These are phyloP conservation scores for Saturnispora kantuleensis DNA, from an alignment of 805 yeast species.

Conservation along the genomic window DNA sequence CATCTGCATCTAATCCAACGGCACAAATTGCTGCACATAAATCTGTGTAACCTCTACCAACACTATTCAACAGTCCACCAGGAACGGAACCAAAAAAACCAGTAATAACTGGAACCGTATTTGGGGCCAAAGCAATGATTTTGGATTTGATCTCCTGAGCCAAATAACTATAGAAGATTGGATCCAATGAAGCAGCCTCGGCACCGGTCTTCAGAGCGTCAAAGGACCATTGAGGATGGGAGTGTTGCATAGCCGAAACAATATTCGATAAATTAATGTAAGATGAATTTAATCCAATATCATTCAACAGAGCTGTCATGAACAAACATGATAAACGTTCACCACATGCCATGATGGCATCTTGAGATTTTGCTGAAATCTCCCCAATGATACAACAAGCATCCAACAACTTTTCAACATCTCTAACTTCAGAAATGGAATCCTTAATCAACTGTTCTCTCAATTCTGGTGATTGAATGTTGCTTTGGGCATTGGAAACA, in stretches of 20 bases:
- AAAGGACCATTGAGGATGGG: slow-evolving; percentile 44
- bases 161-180: slow-evolving; percentile 48
- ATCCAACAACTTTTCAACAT: slow-evolving; percentile 58
- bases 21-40: slow-evolving; percentile 95
- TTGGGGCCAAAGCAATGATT: slow-evolving; percentile 30
- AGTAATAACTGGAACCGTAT: slow-evolving; percentile 77
- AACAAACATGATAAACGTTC: slow-evolving; percentile 87
- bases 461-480: slow-evolving; percentile 37
- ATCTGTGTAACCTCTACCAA: slow-evolving; percentile 97
- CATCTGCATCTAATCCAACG: slow-evolving; percentile 86
- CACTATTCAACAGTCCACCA: slow-evolving; percentile 85
- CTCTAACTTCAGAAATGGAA: slow-evolving; percentile 55
- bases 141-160: slow-evolving; percentile 42
- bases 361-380: slow-evolving; percentile 78
- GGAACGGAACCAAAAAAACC: slow-evolving; percentile 96
- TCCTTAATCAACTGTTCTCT: slow-evolving; percentile 45
- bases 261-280: slow-evolving; percentile 73
- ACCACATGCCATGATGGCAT: slow-evolving; percentile 85
- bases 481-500: slow-evolving; percentile 52
- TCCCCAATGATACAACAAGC: slow-evolving; percentile 93
- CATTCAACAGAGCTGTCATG: slow-evolving; percentile 78
- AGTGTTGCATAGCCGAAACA: slow-evolving; percentile 25
- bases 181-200: slow-evolving; percentile 38
- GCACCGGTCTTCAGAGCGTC: slow-evolving; percentile 21
- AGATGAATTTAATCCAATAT: slow-evolving; percentile 65